These are phyloP conservation scores for Bjerkandera adusta DNA, from an alignment of 1,284 basidiomycete genomes.

Conservation along the genomic window DNA sequence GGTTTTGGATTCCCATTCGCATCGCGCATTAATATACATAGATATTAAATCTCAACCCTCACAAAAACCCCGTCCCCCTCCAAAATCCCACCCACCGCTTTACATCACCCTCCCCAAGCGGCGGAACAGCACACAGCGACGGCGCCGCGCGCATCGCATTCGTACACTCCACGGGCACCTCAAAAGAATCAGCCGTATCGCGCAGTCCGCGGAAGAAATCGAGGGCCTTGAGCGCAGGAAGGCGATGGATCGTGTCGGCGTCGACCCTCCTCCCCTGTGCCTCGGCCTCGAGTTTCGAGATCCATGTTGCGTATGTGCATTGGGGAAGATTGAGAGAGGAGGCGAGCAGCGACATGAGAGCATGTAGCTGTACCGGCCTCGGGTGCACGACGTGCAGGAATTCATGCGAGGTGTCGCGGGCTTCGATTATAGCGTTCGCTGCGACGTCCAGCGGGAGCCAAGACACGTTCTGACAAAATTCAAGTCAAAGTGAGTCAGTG, in stretches of 20 bases:
- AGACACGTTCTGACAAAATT: conserved; percentile 10
- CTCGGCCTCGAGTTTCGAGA: conserved; percentile 16
- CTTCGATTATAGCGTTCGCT: conserved; percentile 17
- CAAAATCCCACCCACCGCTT: not conserved
- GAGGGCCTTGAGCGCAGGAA: conserved; percentile 21
- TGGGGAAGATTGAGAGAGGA: conserved; percentile 19
- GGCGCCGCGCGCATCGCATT: not conserved
- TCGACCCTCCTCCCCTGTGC: conserved; percentile 1
- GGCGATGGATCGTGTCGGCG: conserved; percentile 14
- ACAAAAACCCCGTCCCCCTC: no score
- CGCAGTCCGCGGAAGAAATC: conserved; percentile 18
- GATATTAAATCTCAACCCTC: no score
- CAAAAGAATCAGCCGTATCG: not conserved
- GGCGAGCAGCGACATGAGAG: conserved; percentile 19
- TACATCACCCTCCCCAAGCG: not conserved
- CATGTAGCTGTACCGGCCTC: conserved; percentile 19
- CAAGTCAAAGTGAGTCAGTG: not conserved
- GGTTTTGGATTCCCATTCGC: no score
- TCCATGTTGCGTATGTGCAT: conserved; percentile 23
- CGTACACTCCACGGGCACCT: not conserved
- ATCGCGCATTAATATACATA: no score
- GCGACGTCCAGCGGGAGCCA: conserved; percentile 26
- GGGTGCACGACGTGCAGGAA: conserved; percentile 31
- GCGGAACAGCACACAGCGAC: not conserved
- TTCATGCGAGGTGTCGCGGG: conserved; percentile 15